Evolutionary conservation across 441 rosid genomes (phyloP), one percentile per base, ranked within the genome.

Genomic region (Sinapis alba): DNA sequence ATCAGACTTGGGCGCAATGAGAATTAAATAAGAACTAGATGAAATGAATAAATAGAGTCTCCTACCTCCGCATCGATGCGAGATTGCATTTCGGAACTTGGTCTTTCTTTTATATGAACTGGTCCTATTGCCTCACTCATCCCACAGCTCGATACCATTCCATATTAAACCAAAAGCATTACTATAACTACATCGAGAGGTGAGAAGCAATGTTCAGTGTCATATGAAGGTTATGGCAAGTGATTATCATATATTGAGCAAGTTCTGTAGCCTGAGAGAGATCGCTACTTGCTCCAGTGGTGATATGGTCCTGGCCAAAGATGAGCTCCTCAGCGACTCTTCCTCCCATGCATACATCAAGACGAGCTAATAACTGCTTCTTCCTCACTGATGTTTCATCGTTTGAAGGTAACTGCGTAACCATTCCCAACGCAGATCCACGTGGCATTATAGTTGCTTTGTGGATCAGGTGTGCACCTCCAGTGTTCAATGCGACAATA

Each of bases 331-430:
- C 98, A 2, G 99, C 97, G 56, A 87, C 98, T 86, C 99, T 89
- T 82, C 99, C 99, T 64, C 99, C 98, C 98, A 93, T 96, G 68
- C 99, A 96, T 75, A 96, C 97, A 86, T 96, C 99, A 53, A 96
- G 92, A 58, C 96, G 95, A 58, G 99, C 98, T 82, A 93, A 85
- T 69, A 96, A 78, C 81, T 96, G 98, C 82, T 85, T 93, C 84
- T 92, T 93, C 88, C 98, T 96, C 65, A 96, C 71, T 67, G 97
- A 92, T 38, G 98, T 96, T 84, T 96, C 99, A 67, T 96, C 99
- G 54, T 75, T 87, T 62, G 98, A 93, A 73, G 98, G 99, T 65
- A 96, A 89, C 80, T 96, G 99, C 36, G 99, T 90, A 53, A 96
- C 98, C 98, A 96, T 96, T 80, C 99, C 99, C 79, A 96, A 74